Base-by-base conservation (phyloP, 1,284 basidiomycete species). In the Ceratobasidium sp. region DNA sequence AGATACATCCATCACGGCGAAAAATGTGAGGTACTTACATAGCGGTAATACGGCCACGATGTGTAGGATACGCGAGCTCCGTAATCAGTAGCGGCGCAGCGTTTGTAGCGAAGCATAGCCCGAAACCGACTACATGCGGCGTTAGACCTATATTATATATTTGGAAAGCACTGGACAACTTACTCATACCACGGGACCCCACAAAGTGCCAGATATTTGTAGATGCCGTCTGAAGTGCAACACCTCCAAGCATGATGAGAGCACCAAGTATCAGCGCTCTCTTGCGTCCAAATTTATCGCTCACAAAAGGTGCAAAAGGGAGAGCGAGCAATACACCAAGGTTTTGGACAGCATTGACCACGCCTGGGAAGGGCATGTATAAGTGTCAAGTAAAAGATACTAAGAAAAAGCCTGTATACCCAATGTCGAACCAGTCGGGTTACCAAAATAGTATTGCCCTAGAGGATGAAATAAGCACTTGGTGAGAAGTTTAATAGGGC, bases 21-120 rank as follows among this genome's bases (percentile, higher is more conserved):
- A 7, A n/a, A 1, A 23, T 1, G 36, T n/a, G 25, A 6, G 30
- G n/a, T 7, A 59, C 73, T 70, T 51, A 77, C 74, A 53, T 75
- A 66, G 67, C 77, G 63, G 74, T 78, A 77, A 46, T 76, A 72
- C 40, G 76, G 66, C 77, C 79, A 77, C 16, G 78, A 77, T 89
- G 88, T 11, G 88, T 89, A 28, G 88, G 90, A 81, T 91, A 91
- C 6, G 89, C 85, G 11, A 91, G 80, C 79, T 92, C 90, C 51
- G 88, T 86, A 69, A 91, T 84, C 40, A 91, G 40, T 28, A 76
- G 59, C 14, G 75, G 72, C 16, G 74, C 72, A 30, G 73, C 85
- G 75, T 87, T 89, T 54, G 84, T 79, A 66, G 85, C 86, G 76
- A 89, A 87, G 1, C 85, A 82, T 21, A 89, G 82, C n/a, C 88